Evolutionary conservation across 768 basidiomycete species (phyloP).

Genomic region (Mycena chlorophos): DNA sequence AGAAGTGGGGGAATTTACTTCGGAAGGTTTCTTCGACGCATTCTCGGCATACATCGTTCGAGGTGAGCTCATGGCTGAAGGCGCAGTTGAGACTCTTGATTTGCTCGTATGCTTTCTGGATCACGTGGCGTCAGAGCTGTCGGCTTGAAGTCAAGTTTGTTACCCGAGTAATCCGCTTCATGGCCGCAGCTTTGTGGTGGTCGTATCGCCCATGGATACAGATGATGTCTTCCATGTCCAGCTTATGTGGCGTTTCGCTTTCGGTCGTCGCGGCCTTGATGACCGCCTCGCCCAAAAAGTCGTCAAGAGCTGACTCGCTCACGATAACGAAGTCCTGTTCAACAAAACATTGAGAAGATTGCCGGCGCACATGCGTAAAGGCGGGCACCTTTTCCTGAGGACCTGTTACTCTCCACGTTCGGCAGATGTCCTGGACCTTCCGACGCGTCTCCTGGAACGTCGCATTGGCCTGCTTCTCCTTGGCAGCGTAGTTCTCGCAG

Average conservation of each 20-base stretch:
- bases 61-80: slow-evolving; percentile 49
- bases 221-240: slow-evolving; percentile 48
- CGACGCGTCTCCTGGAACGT: slow-evolving; percentile 52
- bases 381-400: slow-evolving; percentile 48
- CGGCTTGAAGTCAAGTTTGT: slow-evolving; percentile 12
- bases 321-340: slow-evolving; percentile 55
- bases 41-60: slow-evolving; percentile 55
- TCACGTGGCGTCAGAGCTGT: background rate
- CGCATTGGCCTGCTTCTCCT: slow-evolving; percentile 43
- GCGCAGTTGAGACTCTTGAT: slow-evolving; percentile 48
- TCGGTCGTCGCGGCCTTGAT: slow-evolving; percentile 28
- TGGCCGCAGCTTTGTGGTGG: slow-evolving; percentile 55
- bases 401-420: slow-evolving; percentile 56
- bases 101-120: slow-evolving; percentile 46
- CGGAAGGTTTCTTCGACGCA: slow-evolving; percentile 61
- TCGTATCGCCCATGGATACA: slow-evolving; percentile 66
- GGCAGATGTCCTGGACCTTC: slow-evolving; percentile 62
- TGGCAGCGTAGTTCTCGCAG: slow-evolving; percentile 48
- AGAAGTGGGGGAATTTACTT: slow-evolving; percentile 40
- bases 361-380: background rate
- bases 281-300: slow-evolving; percentile 54
- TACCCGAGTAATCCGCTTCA: slow-evolving; percentile 71
- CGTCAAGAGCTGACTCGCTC: slow-evolving; percentile 58
- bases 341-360: slow-evolving; percentile 2
- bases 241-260: slow-evolving; percentile 26